These are phyloP conservation scores for Umbelopsis sp. DNA, from an alignment of 192 early-diverging fungal genomes.

Conservation along the genomic window DNA sequence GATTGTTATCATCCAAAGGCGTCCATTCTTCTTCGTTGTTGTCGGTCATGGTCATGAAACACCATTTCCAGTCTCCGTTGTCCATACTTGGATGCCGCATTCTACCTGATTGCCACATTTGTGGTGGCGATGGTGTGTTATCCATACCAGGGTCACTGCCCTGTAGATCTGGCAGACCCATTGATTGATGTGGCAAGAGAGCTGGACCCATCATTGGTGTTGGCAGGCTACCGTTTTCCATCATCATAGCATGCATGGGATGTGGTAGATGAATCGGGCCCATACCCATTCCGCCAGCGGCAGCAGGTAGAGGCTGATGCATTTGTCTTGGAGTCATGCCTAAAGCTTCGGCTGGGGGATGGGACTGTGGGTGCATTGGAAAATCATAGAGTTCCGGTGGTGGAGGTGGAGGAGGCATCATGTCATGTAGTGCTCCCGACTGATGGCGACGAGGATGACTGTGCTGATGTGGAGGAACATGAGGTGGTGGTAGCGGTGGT, in stretches of 20 bases:
- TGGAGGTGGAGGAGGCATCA: neutral
- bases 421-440: neutral
- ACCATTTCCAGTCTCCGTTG: neutral
- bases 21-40: constrained; percentile 1
- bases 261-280: neutral
- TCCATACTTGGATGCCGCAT: neutral
- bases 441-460: neutral
- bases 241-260: constrained; percentile 14
- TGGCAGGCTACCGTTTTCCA: neutral
- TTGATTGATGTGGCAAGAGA: neutral
- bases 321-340: too few species aligned
- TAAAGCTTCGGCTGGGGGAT: too few species aligned
- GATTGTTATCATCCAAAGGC: neutral
- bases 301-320: too few species aligned
- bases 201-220: neutral
- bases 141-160: neutral
- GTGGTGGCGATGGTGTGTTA: neutral
- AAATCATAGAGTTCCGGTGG: neutral
- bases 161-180: neutral
- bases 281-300: neutral
- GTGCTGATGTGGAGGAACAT: neutral
- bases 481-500: neutral
- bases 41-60: neutral
- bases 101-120: neutral
- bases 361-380: neutral